Evolutionary conservation across 2,329 filamentous ascomycete species (phyloP), one percentile per base, ranked within the genome.

Genomic region (Ilyonectria sp.): DNA sequence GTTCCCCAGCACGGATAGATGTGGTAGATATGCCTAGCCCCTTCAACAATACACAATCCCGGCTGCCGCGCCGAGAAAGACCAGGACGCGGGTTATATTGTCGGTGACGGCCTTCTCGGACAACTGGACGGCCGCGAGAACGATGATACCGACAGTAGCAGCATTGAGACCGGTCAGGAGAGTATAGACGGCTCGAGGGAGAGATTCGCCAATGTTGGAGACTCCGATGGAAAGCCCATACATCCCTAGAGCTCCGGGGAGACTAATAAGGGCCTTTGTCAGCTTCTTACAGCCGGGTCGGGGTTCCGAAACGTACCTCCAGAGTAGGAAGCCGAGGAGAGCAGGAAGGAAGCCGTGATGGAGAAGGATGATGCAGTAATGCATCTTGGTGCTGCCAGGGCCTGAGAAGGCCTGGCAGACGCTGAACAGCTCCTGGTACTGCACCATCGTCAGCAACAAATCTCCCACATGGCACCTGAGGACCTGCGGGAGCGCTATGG

Each of bases 361-460:
- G 15, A 92, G 85, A 23, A 91, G 79, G 57, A 89, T 88, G 49
- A 93, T 88, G 70, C 87, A 91, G 71, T 92, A 93, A 0, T 88
- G 77, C 87, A 93, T 91, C 78, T 93, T 93, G 5, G 91, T 93
- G 71, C 88, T 91, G 0, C 75, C 91, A 0, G 91, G 92, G 0
- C 91, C 91, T 0, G 89, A 89, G 13, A 93, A 82, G 2, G 89
- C 89, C 79, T 93, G 91, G 56, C 86, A 89, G 57, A 93, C 79
- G 35, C 89, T 90, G 78, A 94, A 93, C 2, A 93, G 84, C 75
- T 93, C 91, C 78, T 92, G 89, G 78, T 91, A 93, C 89, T 91
- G 62, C 23, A 26, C 23, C 23, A 26, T 26, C 23, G 23, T 26
- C 23, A 26, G 23, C 23, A 26, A 26, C 23, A 26, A 26, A 26